Evolutionary conservation across 805 yeast species (phyloP).

Genomic region (Vanderwaltozyma polyspora): DNA sequence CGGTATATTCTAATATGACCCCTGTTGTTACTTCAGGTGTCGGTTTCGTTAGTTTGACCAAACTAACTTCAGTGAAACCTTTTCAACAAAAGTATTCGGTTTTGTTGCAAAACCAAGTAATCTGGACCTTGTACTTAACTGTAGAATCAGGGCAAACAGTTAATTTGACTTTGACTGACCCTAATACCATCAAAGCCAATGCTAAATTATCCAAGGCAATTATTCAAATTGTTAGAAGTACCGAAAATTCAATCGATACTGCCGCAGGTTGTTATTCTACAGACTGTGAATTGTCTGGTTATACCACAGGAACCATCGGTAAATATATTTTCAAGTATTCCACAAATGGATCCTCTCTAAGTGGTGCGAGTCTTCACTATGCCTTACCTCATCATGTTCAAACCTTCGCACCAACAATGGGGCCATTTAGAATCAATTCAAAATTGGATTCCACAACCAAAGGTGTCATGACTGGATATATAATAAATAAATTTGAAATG

Average conservation of each 20-base stretch:
- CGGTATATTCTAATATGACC: constrained; percentile 35
- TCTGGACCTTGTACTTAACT: constrained; percentile 28
- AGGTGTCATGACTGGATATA: constrained; percentile 37
- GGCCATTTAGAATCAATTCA: constrained; percentile 8
- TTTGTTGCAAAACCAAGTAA: constrained; percentile 40
- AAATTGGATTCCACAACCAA: constrained; percentile 38
- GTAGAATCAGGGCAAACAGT: background rate
- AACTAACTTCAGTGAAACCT: background rate
- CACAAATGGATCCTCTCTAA: constrained; percentile 35
- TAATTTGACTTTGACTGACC: constrained; percentile 7
- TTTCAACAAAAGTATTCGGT: constrained; percentile 37
- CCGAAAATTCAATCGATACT: constrained; percentile 35
- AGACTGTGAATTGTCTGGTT: constrained; percentile 34
- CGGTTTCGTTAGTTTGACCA: constrained; percentile 39
- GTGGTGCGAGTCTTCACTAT: constrained; percentile 38
- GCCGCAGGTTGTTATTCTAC: constrained; percentile 56
- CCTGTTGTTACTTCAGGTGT: constrained; percentile 43
- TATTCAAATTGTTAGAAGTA: constrained; percentile 51
- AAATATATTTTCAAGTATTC: constrained; percentile 35
- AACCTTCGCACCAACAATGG: constrained; percentile 30
- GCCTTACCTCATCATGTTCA: constrained; percentile 59
- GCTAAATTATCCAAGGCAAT: constrained; percentile 32
- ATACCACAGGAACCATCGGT: constrained; percentile 29
- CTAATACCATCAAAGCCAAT: constrained; percentile 13
- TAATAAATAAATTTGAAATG: constrained; percentile 32